Base-by-base conservation (phyloP, 23 red algal species). In the Pyropia haitanensis region DNA sequence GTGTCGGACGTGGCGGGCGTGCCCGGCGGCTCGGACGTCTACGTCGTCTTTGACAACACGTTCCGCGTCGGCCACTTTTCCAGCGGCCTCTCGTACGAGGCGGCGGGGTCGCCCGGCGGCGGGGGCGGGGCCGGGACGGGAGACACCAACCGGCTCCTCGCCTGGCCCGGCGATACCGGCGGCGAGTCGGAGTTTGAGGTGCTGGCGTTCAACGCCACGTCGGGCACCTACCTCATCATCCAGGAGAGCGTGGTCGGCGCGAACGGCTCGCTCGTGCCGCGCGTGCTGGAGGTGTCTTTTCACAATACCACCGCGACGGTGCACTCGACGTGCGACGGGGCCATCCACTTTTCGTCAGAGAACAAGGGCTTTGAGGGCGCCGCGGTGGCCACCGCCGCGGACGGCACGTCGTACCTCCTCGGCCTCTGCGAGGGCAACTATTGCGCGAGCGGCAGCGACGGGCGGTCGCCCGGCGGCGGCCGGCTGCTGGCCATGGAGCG, bases 351-450 rank as follows among this genome's bases (percentile, higher is more conserved):
- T 61, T 49, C 65, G 13, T 26, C 70, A 28, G 22, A 53, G 18
- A 82, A 82, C 46, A 82, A 82, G 67, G 78, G 78, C 16, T 72
- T 82, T 64, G 78, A 82, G 32, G 78, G 78, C n/a, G 78, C 66
- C 27, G n/a, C 51, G 15, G 62, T 82, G 51, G 66, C 70, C 25
- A 82, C 52, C 20, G 48, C 53, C 16, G 55, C 28, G n/a, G 57
- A 53, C 28, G 65, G 64, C 48, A 46, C 32, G 13, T 70, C 53
- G 2, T 49, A 71, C 29, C 34, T 82, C 2, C 65, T 82, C 9
- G 78, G 46, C 24, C 58, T 82, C 0, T 82, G 78, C 56, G 78
- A 82, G 30, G 78, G 78, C 23, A 82, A 82, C 26, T 30, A 72
- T n/a, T 82, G 78, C 39, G 44, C 19, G 0, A 67, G 67, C 32